A percentile compares a stretch with the other conserved stretches of the same genome.
Conservation (phyloP, 805 yeast species). For the Saturnispora quitensis region DNA sequence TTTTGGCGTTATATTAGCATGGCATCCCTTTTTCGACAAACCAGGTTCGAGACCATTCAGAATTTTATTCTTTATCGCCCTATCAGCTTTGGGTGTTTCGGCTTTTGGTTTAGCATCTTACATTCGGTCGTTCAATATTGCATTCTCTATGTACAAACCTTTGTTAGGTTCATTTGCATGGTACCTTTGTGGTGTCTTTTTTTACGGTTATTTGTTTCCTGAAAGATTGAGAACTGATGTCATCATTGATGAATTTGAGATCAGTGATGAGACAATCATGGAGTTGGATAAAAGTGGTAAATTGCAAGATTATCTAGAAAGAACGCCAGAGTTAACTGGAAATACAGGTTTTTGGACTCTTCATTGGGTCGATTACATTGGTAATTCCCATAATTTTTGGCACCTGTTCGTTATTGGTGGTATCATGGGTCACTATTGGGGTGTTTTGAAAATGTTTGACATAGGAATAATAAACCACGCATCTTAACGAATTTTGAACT, state of each 20-base stretch:
- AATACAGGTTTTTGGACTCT: constrained; percentile 38
- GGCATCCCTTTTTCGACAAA: constrained; percentile 87
- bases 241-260: constrained; percentile 36
- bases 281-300: constrained; percentile 22
- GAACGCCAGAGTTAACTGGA: constrained; percentile 29
- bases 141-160: constrained; percentile 55
- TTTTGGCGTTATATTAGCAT: constrained; percentile 69
- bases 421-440: constrained; percentile 78
- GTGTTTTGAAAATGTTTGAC: constrained; percentile 63
- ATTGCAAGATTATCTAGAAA: constrained; percentile 32
- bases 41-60: constrained; percentile 78
- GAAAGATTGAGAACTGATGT: constrained; percentile 80
- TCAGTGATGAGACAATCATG: constrained; percentile 27
- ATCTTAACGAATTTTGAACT: neutral
- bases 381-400: constrained; percentile 87
- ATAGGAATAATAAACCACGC: constrained; percentile 5
- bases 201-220: constrained; percentile 82
- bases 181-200: constrained; percentile 75
- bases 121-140: constrained; percentile 45
- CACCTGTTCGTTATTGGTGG: constrained; percentile 87
- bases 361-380: constrained; percentile 78
- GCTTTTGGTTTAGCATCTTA: constrained; percentile 50
- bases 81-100: constrained; percentile 66
- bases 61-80: constrained; percentile 68
- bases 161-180: constrained; percentile 61